phyloP scores from a whole-genome alignment of 2,329 filamentous ascomycete species.

The Allantophomopsis lycopodina region DNA sequence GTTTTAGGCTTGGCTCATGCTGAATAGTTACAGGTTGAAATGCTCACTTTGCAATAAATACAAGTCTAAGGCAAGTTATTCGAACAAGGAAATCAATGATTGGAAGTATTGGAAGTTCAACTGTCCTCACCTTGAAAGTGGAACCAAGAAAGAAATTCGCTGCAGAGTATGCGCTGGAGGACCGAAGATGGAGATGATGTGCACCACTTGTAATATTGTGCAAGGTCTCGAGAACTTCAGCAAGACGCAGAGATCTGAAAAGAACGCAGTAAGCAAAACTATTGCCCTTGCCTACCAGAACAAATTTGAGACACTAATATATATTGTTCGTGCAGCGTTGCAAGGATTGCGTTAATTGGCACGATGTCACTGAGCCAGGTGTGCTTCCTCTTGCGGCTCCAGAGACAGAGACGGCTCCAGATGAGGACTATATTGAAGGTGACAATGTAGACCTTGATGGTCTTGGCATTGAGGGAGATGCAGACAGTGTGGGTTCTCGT shows the following conservation, averaged over 20 bases:
- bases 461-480: neutral
- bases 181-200: constrained; percentile 11
- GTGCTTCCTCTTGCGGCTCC: constrained; percentile 7
- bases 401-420: constrained; percentile 5
- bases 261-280: constrained; percentile 22
- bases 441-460: constrained; percentile 1
- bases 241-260: constrained; percentile 27
- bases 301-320: neutral
- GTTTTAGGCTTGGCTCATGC: neutral
- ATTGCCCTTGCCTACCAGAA: neutral
- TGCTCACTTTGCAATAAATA: constrained; percentile 30
- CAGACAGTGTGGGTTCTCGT: neutral
- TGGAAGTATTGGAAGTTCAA: constrained; percentile 9
- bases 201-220: constrained; percentile 8
- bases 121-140: too few species aligned
- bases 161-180: constrained; percentile 29
- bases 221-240: constrained; percentile 33
- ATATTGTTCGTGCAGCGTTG: constrained; percentile 22
- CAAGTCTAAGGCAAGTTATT: constrained; percentile 23
- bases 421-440: constrained; percentile 6
- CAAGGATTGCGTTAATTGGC: constrained; percentile 14
- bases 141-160: constrained; percentile 6
- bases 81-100: constrained; percentile 28
- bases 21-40: constrained; percentile 22
- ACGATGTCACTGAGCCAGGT: constrained; percentile 8